Base-by-base conservation (phyloP, 768 basidiomycete genomes). In the Ramaria sp. region DNA sequence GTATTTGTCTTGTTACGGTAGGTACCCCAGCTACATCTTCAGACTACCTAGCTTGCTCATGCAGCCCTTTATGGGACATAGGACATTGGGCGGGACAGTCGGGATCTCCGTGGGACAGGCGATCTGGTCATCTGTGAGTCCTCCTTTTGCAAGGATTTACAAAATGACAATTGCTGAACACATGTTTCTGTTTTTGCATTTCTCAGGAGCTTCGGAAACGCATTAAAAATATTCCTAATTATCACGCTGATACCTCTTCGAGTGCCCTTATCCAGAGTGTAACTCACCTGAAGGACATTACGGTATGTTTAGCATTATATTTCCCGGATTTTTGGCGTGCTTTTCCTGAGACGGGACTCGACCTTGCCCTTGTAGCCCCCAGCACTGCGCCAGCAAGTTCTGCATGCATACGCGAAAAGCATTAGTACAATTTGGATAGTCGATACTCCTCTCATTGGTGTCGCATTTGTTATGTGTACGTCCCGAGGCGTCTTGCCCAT, bases 101-200 rank as follows among this genome's bases (percentile, higher is more conserved):
- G 85, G 85, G 9, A 78, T 90, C 54, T 74, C 88, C 0, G 62
- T 87, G 41, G 85, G 86, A 18, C 82, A 88, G 60, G 78, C 82
- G 3, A 81, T 89, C 56, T 83, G 81, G 56, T 66, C 79, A 0
- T 81, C 77, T 52, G 76, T 84, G 63, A 10, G 53, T 47, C 27
- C 13, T 22, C n/a, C 3, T 47, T 10, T n/a, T 27, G 16, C 45
- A n/a, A 41, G 13, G 2, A 32, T 12, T 9, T n/a, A n/a, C 45
- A 22, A 41, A 41, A 7, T 41, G n/a, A 15, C 13, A 16, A 16
- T 9, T 41, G 36, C 7, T 8, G 7, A 37, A 8, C 36, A 37
- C 16, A 7, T 24, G 16, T 50, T 12, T 12, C 20, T 37, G 30
- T 3, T 7, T 18, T 37, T 28, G 27, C 60, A 63, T 54, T 50